Base-by-base conservation (phyloP, 176 grass and related monocot genomes). In the Zea luxurians region DNA sequence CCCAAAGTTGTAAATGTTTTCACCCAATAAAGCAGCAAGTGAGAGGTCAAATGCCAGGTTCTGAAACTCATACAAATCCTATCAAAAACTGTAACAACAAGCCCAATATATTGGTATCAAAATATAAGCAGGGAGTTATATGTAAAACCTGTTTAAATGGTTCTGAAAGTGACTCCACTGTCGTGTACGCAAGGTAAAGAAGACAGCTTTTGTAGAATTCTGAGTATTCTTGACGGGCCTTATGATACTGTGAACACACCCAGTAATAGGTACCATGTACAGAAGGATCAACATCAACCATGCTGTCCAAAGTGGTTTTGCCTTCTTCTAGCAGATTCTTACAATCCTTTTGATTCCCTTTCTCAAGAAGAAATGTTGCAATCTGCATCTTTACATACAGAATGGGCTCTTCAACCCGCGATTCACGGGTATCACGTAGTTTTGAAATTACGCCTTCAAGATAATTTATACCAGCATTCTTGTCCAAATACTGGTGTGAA, bases 131-230 rank as follows among this genome's bases (percentile, higher is more conserved):
- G 71, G 66, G 4, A 80, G 40, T 53, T 34, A 80, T 89, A 97
- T 90, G 50, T 46, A 37, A 79, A 85, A 97, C 93, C 93, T 78
- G 86, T 68, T 93, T 97, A 72, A 93, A 97, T 85, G 86, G 69
- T 55, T 93, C 81, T 40, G 93, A 91, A 85, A 97, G 91, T 50
- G 93, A 97, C 36, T 89, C 84, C 58, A 97, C 91, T 68, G 84
- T 75, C 37, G 76, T 97, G 71, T 93, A 93, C 16, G 93, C 93
- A 87, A 97, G 86, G 93, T 97, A 97, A 73, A 97, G 88, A 88
- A 97, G 93, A 62, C 75, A 82, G 71, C 64, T 89, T 75, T 82
- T 89, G 59, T 91, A 97, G 61, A 97, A 91, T 62, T 91, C 91
- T 45, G 84, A 85, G 71, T 91, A 97, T 16, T 93, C 88, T 75